Percentiles rank a stretch among this genome's conserved stretches.
These are phyloP conservation scores for Debaryomyces maramus DNA, from an alignment of 805 yeast species.

Conservation along the genomic window DNA sequence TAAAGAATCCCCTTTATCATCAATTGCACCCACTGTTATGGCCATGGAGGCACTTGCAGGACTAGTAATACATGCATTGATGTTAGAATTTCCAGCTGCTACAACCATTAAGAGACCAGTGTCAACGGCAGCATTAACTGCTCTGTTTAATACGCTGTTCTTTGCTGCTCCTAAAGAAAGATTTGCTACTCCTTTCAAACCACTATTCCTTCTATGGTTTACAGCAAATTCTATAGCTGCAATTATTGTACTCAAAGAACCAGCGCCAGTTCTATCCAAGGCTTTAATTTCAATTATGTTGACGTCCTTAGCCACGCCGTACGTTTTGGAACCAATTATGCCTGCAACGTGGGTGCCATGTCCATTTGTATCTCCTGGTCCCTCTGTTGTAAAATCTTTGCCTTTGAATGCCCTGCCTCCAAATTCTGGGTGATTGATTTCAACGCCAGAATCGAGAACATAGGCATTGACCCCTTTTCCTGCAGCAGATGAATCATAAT, in stretches of 20 bases:
- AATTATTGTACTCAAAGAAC: slow-evolving; percentile 64
- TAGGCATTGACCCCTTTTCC: slow-evolving; percentile 74
- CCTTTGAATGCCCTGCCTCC: slow-evolving; percentile 63
- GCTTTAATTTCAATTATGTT: slow-evolving; percentile 74
- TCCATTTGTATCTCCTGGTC: slow-evolving; percentile 53
- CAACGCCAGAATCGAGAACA: slow-evolving; percentile 82
- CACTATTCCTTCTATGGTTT: slow-evolving; percentile 46
- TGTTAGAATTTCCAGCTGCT: slow-evolving; percentile 85
- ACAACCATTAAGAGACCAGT: slow-evolving; percentile 72
- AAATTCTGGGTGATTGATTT: slow-evolving; percentile 58
- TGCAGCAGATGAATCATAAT: slow-evolving; percentile 43
- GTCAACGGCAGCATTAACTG: slow-evolving; percentile 70
- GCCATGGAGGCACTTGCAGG: slow-evolving; percentile 79
- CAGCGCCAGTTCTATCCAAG: slow-evolving; percentile 65
- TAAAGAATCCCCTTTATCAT: slow-evolving; percentile 65
- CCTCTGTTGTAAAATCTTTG: slow-evolving; percentile 60
- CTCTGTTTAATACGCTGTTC: slow-evolving; percentile 67
- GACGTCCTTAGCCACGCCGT: slow-evolving; percentile 56
- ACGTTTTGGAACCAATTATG: slow-evolving; percentile 27
- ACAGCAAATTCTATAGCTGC: slow-evolving; percentile 69
- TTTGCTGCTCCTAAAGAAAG: slow-evolving; percentile 76
- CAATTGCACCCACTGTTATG: slow-evolving; percentile 86
- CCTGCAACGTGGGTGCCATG: slow-evolving; percentile 31
- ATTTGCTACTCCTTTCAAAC: slow-evolving; percentile 62
- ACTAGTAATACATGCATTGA: slow-evolving; percentile 79